Evolutionary conservation across 2,329 filamentous ascomycete species (phyloP).

Genomic region (Venturia asperata): DNA sequence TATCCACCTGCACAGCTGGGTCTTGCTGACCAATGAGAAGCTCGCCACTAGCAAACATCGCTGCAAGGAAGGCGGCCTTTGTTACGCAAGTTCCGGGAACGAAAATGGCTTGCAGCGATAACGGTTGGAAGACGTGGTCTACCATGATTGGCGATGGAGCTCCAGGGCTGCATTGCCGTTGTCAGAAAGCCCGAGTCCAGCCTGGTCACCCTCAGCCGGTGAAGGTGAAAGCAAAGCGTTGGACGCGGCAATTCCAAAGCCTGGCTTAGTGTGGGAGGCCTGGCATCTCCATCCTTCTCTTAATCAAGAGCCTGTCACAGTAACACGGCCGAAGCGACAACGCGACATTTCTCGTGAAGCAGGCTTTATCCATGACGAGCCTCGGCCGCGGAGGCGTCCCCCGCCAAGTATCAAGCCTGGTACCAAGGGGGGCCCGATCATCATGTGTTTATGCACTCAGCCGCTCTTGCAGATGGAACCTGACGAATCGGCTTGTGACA

Average conservation of each 20-base stretch:
- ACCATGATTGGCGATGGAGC: not conserved
- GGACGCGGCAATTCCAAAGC: not conserved
- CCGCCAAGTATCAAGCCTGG: not conserved
- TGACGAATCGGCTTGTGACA: not conserved
- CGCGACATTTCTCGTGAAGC: not conserved
- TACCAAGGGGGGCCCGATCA: not conserved
- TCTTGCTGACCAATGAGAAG: not conserved
- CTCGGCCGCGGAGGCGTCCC: not conserved
- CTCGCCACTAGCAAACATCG: not conserved
- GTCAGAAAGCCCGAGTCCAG: not conserved
- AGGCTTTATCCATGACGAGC: not conserved
- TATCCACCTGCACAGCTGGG: constrained; percentile 8
- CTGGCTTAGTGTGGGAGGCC: not conserved
- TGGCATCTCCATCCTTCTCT: not conserved
- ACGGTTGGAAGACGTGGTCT: not conserved
- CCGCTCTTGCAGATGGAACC: not conserved
- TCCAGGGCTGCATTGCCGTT: not conserved
- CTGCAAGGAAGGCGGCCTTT: constrained; percentile 10
- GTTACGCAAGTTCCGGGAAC: constrained; percentile 10
- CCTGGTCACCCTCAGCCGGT: not conserved
- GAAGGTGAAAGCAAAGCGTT: constrained; percentile 3
- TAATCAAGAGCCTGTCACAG: not conserved
- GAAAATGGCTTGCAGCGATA: constrained; percentile 4
- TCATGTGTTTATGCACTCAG: constrained; percentile 8
- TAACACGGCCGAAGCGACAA: not conserved